Percentiles rank a stretch among this genome's conserved stretches.
phyloP scores from a whole-genome alignment of 371 early-diverging fungal species.

The Circinella minor region DNA sequence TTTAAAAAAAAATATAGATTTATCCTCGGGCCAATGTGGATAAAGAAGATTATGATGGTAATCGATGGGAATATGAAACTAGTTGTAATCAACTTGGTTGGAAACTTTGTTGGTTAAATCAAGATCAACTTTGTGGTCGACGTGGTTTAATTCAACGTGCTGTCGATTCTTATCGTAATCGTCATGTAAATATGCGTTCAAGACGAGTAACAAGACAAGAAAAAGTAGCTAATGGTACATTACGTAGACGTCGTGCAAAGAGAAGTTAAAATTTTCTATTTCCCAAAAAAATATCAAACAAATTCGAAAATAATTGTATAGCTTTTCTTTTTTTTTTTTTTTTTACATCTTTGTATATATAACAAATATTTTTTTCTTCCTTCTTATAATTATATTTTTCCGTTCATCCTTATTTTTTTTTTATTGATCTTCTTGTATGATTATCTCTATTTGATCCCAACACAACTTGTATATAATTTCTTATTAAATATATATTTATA shows the following conservation, averaged over 20 bases:
- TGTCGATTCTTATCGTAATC: constrained; percentile 88
- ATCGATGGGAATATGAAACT: constrained; percentile 92
- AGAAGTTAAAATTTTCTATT: constrained; percentile 4
- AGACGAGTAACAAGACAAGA: constrained; percentile 79
- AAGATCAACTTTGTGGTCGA: constrained; percentile 73
- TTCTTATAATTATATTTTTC: neutral
- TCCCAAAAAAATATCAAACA: neutral
- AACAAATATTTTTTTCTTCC: too few relatives aligned
- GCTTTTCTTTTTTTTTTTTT: too few relatives aligned
- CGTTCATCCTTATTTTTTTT: too few relatives aligned
- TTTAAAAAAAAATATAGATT: constrained; percentile 46
- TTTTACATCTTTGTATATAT: too few relatives aligned
- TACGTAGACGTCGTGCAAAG: constrained; percentile 53
- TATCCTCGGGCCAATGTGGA: constrained; percentile 84
- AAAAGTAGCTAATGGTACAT: constrained; percentile 70
- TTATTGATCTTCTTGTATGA: too few relatives aligned
- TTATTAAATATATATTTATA: too few relatives aligned
- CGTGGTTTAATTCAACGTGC: constrained; percentile 91
- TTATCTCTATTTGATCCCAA: too few relatives aligned
- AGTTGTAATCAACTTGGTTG: constrained; percentile 87
- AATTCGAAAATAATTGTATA: too few relatives aligned
- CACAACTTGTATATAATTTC: too few relatives aligned
- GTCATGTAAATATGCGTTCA: constrained; percentile 77
- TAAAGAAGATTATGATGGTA: constrained; percentile 74
- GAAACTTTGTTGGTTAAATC: constrained; percentile 84